phyloP scores from a whole-genome alignment of 208 protist genomes.

The Acanthamoeba lugdunensis region DNA sequence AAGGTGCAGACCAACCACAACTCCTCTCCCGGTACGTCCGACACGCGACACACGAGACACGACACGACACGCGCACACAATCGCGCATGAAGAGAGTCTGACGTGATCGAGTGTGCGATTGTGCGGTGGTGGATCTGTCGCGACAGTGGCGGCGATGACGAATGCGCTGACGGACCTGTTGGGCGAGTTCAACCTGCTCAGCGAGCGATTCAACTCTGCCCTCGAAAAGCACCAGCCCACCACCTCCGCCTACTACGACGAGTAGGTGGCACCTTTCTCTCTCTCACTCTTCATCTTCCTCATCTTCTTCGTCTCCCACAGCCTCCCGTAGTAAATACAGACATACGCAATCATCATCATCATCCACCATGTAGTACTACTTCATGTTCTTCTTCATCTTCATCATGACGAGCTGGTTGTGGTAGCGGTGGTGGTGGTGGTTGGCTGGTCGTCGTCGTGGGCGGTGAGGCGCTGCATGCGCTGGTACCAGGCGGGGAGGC shows the following conservation, averaged over 20 bases:
- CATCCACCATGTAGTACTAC: too few species aligned
- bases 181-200: conserved; percentile 19
- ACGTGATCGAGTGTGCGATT: too few species aligned
- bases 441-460: not conserved
- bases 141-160: not conserved
- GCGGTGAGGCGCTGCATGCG: not conserved
- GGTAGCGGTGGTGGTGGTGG: not conserved
- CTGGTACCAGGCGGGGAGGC: not conserved
- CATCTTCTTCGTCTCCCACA: too few species aligned
- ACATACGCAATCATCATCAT: too few species aligned
- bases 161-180: conserved; percentile 39
- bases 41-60: not conserved
- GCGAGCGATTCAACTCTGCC: conserved; percentile 7
- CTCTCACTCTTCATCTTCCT: not conserved
- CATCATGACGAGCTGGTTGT: too few species aligned
- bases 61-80: not conserved
- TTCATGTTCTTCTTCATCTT: too few species aligned
- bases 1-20: conserved; percentile 83
- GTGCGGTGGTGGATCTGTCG: not conserved
- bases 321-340: too few species aligned
- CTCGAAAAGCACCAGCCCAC: conserved; percentile 9
- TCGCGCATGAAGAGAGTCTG: too few species aligned
- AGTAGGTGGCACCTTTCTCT: not conserved
- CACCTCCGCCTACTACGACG: not conserved
- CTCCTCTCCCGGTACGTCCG: conserved; percentile 19